A percentile compares a stretch with the other conserved stretches of the same genome.
These are phyloP conservation scores for Xylariaceae sp. DNA, from an alignment of 2,329 filamentous ascomycete species.

Conservation along the genomic window DNA sequence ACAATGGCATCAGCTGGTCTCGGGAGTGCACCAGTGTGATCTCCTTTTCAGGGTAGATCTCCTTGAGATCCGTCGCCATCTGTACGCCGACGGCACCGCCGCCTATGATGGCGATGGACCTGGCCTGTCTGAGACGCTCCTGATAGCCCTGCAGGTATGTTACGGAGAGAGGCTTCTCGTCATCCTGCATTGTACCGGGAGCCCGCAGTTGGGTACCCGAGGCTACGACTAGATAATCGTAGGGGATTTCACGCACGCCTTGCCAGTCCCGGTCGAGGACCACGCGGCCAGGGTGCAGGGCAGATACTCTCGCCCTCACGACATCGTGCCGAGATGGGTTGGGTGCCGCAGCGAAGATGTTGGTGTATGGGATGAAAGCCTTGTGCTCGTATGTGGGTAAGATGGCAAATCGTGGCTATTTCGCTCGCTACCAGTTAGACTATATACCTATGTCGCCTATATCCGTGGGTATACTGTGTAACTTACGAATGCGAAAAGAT, in stretches of 20 bases:
- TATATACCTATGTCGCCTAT: background rate
- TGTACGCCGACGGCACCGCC: conserved; percentile 59
- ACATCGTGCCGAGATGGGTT: conserved; percentile 42
- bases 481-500: conserved; percentile 53
- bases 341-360: conserved; percentile 42
- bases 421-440: background rate
- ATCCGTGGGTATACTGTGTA: background rate
- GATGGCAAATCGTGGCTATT: conserved; percentile 52
- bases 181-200: conserved; percentile 46
- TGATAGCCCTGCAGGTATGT: conserved; percentile 46
- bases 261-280: conserved; percentile 47
- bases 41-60: conserved; percentile 52
- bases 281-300: conserved; percentile 42
- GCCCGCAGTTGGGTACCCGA: conserved; percentile 49
- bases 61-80: conserved; percentile 57
- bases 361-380: conserved; percentile 56
- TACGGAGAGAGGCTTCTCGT: conserved; percentile 44
- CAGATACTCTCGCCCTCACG: conserved; percentile 43
- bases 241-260: conserved; percentile 44
- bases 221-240: conserved; percentile 53
- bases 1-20: conserved; percentile 50
- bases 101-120: conserved; percentile 47
- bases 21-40: conserved; percentile 57
- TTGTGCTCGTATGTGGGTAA: conserved; percentile 51
- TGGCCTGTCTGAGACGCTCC: conserved; percentile 39